Evolutionary conservation across 306 rosid genomes (phyloP), one percentile per base, ranked within the genome.

Genomic region (Citrullus amarus): DNA sequence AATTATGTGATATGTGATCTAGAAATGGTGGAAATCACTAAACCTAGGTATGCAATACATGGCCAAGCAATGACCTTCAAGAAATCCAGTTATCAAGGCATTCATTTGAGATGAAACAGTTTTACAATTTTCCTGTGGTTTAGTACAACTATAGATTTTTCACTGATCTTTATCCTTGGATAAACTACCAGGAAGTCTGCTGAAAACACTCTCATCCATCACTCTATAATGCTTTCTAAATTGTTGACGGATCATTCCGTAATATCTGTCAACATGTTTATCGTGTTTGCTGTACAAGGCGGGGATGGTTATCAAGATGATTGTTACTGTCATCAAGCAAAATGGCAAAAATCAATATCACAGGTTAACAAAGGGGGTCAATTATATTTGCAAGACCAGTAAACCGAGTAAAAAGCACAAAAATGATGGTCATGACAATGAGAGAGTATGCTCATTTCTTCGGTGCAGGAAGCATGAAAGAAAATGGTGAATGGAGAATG

Each of bases 211-310:
- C 54, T 92, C 97, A 72, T 95, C 97, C 67, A 95, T 93, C 38
- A 92, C 80, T 87, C 83, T 89, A 58, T 92, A 95, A 80, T 89
- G 93, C 88, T 88, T 92, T 50, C 97, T 89, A 85, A 95, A 91
- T 75, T 92, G 96, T 68, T 36, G 82, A 59, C 88, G 86, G 86
- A 91, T 83, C 79, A 85, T 79, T 78, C 97, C 97, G 18, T 39
- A 87, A 66, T 84, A 90, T 74, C 83, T 84, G 79, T 91, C 92
- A 65, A 91, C 87, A 18, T 73, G 83, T 44, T 32, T 83, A 60
- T 92, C 90, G 56, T 82, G 82, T 82, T 82, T 92, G 80, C 82
- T 83, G 91, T 91, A 92, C 83, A 95, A 81, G 12, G 93, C 96
- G 17, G 97, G 99, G 76, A 92, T 66, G 48, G 91, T 91, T 58